These are phyloP conservation scores for Neofusicoccum umdonicola DNA, from an alignment of 2,329 filamentous ascomycete genomes.

Conservation along the genomic window DNA sequence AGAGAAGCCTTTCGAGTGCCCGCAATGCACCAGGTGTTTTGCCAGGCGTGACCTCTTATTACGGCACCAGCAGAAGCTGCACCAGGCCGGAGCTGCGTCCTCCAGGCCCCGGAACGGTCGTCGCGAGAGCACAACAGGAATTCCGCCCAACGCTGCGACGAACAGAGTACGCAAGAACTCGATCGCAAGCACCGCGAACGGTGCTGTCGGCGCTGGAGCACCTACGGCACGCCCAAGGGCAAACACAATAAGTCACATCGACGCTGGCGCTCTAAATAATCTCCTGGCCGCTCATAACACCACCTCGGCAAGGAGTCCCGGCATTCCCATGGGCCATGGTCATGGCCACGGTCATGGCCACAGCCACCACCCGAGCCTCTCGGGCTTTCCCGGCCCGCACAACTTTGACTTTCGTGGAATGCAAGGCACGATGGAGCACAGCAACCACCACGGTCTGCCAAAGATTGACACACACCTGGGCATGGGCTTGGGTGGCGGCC, in stretches of 20 bases:
- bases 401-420: constrained; percentile 69
- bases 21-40: constrained; percentile 91
- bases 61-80: constrained; percentile 96
- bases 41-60: constrained; percentile 87
- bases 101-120: constrained; percentile 78
- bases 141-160: constrained; percentile 60
- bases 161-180: constrained; percentile 90
- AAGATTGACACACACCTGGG: constrained; percentile 80
- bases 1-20: constrained; percentile 97
- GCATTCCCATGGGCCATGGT: constrained; percentile 44
- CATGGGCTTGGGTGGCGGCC: constrained; percentile 62
- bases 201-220: constrained; percentile 45
- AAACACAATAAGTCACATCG: constrained; percentile 95
- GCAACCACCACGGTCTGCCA: constrained; percentile 68
- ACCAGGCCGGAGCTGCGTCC: constrained; percentile 86
- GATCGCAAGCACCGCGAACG: constrained; percentile 61
- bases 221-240: constrained; percentile 71
- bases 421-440: constrained; percentile 52
- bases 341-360: constrained; percentile 33
- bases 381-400: constrained; percentile 57
- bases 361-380: constrained; percentile 72
- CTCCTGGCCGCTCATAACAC: constrained; percentile 63
- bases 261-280: constrained; percentile 66
- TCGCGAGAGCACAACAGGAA: constrained; percentile 79
- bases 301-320: constrained; percentile 42